phyloP scores from a whole-genome alignment of 495 filamentous ascomycete genomes.

The Barbatosphaeria neglecta region DNA sequence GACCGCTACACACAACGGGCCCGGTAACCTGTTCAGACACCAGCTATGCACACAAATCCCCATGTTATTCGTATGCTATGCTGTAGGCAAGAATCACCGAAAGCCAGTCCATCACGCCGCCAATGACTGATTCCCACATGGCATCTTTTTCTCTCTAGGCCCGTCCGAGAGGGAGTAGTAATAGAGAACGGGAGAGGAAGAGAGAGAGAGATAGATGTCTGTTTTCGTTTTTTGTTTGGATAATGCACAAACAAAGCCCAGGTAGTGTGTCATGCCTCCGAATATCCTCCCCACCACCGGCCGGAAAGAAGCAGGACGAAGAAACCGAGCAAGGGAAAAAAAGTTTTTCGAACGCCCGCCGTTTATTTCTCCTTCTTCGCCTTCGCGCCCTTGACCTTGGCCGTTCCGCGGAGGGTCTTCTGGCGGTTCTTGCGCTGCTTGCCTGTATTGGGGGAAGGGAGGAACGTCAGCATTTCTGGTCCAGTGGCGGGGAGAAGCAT shows the following conservation, averaged over 20 bases:
- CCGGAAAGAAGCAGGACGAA: conserved; percentile 8
- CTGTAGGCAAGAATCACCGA: conserved; percentile 15
- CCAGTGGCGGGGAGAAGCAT: too few relatives aligned
- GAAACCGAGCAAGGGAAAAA: not conserved
- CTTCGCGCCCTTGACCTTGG: conserved; percentile 77
- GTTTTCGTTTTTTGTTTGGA: conserved; percentile 11
- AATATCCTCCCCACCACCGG: conserved; percentile 14
- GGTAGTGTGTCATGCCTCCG: conserved; percentile 15
- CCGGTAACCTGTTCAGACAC: too few relatives aligned
- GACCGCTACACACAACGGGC: too few relatives aligned
- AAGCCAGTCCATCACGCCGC: conserved; percentile 22
- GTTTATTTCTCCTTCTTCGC: conserved; percentile 61
- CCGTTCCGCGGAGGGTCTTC: conserved; percentile 95
- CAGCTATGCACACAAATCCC: conserved; percentile 8
- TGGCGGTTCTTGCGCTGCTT: conserved; percentile 99
- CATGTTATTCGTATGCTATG: conserved; percentile 25
- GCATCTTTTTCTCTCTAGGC: too few relatives aligned
- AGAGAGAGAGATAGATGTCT: too few relatives aligned
- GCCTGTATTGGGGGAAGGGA: conserved; percentile 48
- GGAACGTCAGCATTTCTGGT: conserved; percentile 30
- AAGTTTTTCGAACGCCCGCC: conserved; percentile 15
- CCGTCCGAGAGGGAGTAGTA: not conserved
- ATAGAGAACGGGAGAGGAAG: too few relatives aligned
- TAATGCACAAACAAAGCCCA: conserved; percentile 26
- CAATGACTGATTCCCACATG: conserved; percentile 12